phyloP scores from a whole-genome alignment of 441 rosid species.

The Biscutella auriculata region DNA sequence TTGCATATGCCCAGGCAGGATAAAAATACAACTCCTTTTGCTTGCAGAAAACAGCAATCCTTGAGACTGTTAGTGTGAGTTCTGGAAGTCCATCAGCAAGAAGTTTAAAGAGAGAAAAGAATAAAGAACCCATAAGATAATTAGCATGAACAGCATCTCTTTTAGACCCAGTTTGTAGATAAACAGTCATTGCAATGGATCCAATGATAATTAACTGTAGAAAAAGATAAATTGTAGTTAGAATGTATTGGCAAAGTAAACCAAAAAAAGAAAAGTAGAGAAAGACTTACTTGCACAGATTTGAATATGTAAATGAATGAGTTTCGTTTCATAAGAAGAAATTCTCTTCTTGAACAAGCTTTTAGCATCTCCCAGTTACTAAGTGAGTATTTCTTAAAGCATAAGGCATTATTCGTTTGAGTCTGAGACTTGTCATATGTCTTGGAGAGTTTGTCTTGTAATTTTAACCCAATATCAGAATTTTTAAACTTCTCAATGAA shows the following conservation, averaged over 20 bases:
- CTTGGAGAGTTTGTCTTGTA: slow-evolving; percentile 28
- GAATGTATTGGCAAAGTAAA: not conserved
- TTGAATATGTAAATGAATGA: slow-evolving; percentile 38
- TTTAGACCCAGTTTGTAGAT: slow-evolving; percentile 28
- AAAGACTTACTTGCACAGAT: slow-evolving; percentile 8
- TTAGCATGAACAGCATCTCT: slow-evolving; percentile 31
- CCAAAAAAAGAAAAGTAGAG: too few relatives aligned
- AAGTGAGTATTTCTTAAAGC: slow-evolving; percentile 29
- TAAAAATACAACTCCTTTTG: slow-evolving; percentile 39
- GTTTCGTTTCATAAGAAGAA: slow-evolving; percentile 52
- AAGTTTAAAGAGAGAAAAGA: slow-evolving; percentile 36
- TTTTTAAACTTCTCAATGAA: slow-evolving; percentile 26
- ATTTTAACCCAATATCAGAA: slow-evolving; percentile 21
- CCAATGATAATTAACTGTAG: slow-evolving; percentile 40
- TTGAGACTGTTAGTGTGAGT: slow-evolving; percentile 33
- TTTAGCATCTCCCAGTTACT: slow-evolving; percentile 42
- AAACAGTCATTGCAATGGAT: slow-evolving; percentile 39
- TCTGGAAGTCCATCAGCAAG: slow-evolving; percentile 45
- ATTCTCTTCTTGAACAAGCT: slow-evolving; percentile 48
- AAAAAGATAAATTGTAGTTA: not conserved
- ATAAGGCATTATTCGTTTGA: slow-evolving; percentile 20
- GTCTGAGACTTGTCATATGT: slow-evolving; percentile 23
- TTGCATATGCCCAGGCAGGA: slow-evolving; percentile 56
- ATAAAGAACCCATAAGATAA: slow-evolving; percentile 43
- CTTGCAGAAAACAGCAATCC: slow-evolving; percentile 46